Evolutionary conservation across 2,329 filamentous ascomycete genomes (phyloP).

Genomic region (Tolypocladium album): DNA sequence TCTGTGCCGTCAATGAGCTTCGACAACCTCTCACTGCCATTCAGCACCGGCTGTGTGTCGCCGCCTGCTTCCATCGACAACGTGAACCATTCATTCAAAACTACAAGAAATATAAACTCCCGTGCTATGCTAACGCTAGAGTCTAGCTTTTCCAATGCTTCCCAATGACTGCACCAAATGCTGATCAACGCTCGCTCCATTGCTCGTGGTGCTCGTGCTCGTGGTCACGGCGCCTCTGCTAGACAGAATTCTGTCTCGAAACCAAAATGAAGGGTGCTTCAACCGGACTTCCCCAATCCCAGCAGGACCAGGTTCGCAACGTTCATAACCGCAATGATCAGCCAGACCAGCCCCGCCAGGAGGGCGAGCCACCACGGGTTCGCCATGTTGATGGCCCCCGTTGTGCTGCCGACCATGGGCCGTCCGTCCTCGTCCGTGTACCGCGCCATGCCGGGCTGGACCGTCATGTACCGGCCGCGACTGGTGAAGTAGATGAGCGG

Average conservation of each 20-base stretch:
- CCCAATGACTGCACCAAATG: background rate
- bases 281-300: conserved; percentile 14
- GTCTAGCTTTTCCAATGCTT: background rate
- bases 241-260: background rate
- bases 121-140: background rate
- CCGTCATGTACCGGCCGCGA: conserved; percentile 69
- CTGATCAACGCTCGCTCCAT: background rate
- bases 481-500: conserved; percentile 82
- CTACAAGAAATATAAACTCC: background rate
- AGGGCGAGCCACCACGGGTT: conserved; percentile 57
- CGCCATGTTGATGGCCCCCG: conserved; percentile 46
- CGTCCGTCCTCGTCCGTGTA: conserved; percentile 7
- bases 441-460: conserved; percentile 33
- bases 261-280: background rate
- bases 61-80: background rate
- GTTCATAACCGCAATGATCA: conserved; percentile 68
- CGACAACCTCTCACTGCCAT: background rate
- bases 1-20: background rate
- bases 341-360: conserved; percentile 53
- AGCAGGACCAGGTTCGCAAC: conserved; percentile 63
- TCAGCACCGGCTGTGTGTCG: background rate
- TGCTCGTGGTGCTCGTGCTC: background rate
- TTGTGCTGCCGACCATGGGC: background rate
- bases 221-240: background rate
- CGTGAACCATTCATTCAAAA: background rate